These are phyloP conservation scores for Lactarius vividus DNA, from an alignment of 768 basidiomycete species.

Conservation along the genomic window DNA sequence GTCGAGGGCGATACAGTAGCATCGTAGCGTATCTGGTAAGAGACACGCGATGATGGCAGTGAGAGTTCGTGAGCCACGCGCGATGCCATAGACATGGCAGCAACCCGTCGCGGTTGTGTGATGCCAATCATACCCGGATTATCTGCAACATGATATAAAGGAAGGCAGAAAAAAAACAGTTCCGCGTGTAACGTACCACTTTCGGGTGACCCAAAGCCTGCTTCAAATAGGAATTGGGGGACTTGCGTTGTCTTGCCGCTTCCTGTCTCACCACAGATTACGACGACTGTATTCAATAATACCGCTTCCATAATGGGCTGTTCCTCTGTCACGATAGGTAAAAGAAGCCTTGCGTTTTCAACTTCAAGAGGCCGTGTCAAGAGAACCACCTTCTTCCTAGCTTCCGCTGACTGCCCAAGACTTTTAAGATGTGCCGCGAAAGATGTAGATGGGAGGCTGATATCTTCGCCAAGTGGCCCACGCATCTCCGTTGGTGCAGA, in stretches of 20 bases:
- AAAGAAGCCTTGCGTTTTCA: slow-evolving; percentile 67
- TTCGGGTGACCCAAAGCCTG: slow-evolving; percentile 81
- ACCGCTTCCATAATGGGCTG: slow-evolving; percentile 93
- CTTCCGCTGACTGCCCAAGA: slow-evolving; percentile 21
- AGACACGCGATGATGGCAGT: slow-evolving; percentile 74
- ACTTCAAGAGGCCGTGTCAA: slow-evolving; percentile 69
- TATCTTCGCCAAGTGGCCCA: slow-evolving; percentile 77
- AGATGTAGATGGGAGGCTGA: slow-evolving; percentile 63
- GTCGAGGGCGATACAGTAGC: slow-evolving; percentile 88
- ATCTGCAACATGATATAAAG: slow-evolving; percentile 45
- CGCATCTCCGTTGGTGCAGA: slow-evolving; percentile 46
- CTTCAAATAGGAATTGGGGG: slow-evolving; percentile 97
- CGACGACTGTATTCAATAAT: slow-evolving; percentile 78
- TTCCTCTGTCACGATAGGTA: slow-evolving; percentile 92
- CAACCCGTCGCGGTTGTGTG: slow-evolving; percentile 96
- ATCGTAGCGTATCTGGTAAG: slow-evolving; percentile 98
- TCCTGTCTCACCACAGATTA: slow-evolving; percentile 93
- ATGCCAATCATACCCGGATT: slow-evolving; percentile 98
- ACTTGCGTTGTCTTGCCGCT: slow-evolving; percentile 99
- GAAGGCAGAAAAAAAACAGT: neutral
- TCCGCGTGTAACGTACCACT: slow-evolving; percentile 55
- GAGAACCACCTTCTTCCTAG: slow-evolving; percentile 42
- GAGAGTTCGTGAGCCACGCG: slow-evolving; percentile 95
- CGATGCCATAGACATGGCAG: slow-evolving; percentile 92
- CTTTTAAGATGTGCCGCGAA: slow-evolving; percentile 52